Evolutionary conservation across 306 rosid species (phyloP).

Genomic region (Glycyrrhiza uralensis): DNA sequence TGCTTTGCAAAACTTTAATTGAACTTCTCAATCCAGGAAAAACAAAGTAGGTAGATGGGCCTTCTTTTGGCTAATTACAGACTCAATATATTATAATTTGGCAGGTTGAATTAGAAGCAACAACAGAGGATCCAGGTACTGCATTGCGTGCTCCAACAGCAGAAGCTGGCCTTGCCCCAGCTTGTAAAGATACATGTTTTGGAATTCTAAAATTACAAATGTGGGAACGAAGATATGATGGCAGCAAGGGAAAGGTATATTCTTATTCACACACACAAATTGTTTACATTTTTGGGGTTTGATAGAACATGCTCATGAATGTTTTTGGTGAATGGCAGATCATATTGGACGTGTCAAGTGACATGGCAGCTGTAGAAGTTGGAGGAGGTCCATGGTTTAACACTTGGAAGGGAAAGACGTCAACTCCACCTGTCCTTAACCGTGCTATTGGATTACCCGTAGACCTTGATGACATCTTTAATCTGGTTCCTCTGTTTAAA

Average conservation of each 20-base stretch:
- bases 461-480: slow-evolving; percentile 50
- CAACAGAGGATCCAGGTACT: slow-evolving; percentile 68
- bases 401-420: slow-evolving; percentile 76
- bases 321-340: slow-evolving; percentile 43
- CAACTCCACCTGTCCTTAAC: slow-evolving; percentile 42
- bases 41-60: neutral
- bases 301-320: neutral
- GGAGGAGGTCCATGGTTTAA: slow-evolving; percentile 98
- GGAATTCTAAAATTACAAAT: slow-evolving; percentile 56
- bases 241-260: slow-evolving; percentile 79
- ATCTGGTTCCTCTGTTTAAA: slow-evolving; percentile 54
- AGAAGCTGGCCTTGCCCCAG: slow-evolving; percentile 74
- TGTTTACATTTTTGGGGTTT: neutral
- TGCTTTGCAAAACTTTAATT: neutral
- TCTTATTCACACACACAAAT: neutral
- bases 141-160: slow-evolving; percentile 82
- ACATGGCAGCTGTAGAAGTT: slow-evolving; percentile 84
- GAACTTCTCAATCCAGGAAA: neutral
- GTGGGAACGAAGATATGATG: slow-evolving; percentile 85
- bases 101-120: slow-evolving; percentile 84
- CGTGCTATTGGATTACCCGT: slow-evolving; percentile 55
- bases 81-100: neutral
- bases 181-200: slow-evolving; percentile 85
- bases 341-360: slow-evolving; percentile 70
- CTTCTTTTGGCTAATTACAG: neutral